A percentile compares a stretch with the other conserved stretches of the same genome.
Evolutionary conservation across 768 basidiomycete genomes (phyloP).

Genomic region (Polyporus arcularius): DNA sequence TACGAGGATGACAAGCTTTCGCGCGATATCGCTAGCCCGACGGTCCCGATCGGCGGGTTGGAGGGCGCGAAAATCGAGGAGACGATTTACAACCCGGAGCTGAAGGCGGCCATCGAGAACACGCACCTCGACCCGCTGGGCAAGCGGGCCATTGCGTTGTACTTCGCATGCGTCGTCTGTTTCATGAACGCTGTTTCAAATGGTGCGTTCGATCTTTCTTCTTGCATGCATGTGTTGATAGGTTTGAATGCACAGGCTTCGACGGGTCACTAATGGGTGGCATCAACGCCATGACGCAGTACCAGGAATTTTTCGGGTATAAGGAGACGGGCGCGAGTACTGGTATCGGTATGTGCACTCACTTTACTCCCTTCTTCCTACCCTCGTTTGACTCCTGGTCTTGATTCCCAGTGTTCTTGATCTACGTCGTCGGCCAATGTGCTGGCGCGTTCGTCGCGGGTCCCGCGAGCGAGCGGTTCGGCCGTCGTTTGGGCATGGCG

Average conservation of each 20-base stretch:
- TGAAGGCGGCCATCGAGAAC: slow-evolving; percentile 6
- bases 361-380: neutral
- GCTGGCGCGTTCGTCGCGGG: slow-evolving; percentile 1
- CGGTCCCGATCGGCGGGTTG: neutral
- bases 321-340: neutral
- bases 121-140: neutral
- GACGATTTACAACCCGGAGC: neutral
- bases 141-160: neutral
- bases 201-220: neutral
- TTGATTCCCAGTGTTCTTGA: neutral
- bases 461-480: neutral
- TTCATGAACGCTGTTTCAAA: slow-evolving; percentile 2
- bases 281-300: slow-evolving; percentile 6
- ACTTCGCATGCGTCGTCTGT: neutral
- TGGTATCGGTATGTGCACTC: neutral
- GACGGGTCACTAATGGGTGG: slow-evolving; percentile 4
- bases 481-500: neutral
- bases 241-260: neutral
- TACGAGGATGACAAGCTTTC: neutral
- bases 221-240: neutral
- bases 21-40: neutral
- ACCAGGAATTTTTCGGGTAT: neutral
- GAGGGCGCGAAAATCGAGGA: slow-evolving; percentile 1
- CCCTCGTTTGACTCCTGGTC: neutral
- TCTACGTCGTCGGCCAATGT: neutral